Base-by-base conservation (phyloP, 129 eudicot genomes). In the Escallonia herrerae region DNA sequence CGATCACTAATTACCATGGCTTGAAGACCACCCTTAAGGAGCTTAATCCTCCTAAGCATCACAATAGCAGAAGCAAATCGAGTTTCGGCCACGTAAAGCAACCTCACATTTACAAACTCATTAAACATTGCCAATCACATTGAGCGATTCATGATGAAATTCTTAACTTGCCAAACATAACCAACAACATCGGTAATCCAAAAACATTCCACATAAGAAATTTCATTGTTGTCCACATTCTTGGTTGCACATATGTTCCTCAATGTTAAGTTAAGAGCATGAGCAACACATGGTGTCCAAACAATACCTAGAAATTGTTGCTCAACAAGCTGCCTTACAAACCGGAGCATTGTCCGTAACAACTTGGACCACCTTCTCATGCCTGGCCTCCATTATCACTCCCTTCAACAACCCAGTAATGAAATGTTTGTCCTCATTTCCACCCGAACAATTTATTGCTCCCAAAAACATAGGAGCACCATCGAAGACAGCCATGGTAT, bases 1-100 rank as follows among this genome's bases (percentile, higher is more conserved):
- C 46, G 13, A 13, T 46, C 65, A 72, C 64, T 64, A 10, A 57
- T 64, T 11, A 56, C 71, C 77, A 65, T 72, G 7, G 59, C 15
- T 60, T 57, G 61, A 6, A 57, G 64, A 14, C 42, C 43, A 5
- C n/a, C 12, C 49, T 58, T 65, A 10, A 65, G 6, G 9, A 46
- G 67, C 14, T 39, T 65, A n/a, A 22, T 65, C 7, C 55, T n/a
- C 50, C 40, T 65, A 44, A 65, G 47, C 67, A 73, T 57, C 8
- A 73, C 47, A 14, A 73, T 12, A 4, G 22, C 42, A 33, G 58
- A 48, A 33, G 67, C 67, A 65, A 55, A 60, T 1, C 52, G 53
- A 13, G 60, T 73, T 0, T 65, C 59, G 13, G 72, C 58, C 15
- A 65, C 38, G 8, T 3, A 42, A 11, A 65, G 54, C 45, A 65